These are phyloP conservation scores for Candida silvatica DNA, from an alignment of 805 yeast species.

Conservation along the genomic window DNA sequence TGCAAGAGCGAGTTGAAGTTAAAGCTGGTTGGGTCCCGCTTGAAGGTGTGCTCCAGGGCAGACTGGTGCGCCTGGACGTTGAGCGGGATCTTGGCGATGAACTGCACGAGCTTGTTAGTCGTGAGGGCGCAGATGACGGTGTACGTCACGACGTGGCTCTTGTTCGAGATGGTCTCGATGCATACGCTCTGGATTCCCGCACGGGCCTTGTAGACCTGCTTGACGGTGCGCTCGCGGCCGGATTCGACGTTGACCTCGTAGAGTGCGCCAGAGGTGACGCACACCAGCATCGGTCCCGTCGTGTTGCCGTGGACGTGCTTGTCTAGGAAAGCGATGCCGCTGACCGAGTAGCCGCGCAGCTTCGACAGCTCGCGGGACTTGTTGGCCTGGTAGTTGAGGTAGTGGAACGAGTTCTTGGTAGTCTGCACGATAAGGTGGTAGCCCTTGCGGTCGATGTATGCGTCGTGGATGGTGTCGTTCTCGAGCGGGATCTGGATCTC, in stretches of 20 bases:
- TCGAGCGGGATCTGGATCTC: conserved; percentile 23
- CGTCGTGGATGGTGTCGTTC: conserved; percentile 20
- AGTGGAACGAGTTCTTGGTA: conserved; percentile 35
- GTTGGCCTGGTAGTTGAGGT: conserved; percentile 32
- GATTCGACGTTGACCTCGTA: conserved; percentile 39
- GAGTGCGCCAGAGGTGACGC: conserved; percentile 39
- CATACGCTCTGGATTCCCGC: conserved; percentile 8
- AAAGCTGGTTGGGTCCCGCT: conserved; percentile 15
- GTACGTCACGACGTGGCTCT: conserved; percentile 3
- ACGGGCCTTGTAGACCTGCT: conserved; percentile 30
- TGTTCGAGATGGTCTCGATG: conserved; percentile 1
- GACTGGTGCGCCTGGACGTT: conserved; percentile 4
- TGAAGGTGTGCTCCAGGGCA: conserved; percentile 9
- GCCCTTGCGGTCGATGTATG: conserved; percentile 46
- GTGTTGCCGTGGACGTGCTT: conserved; percentile 16
- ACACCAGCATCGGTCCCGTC: conserved; percentile 41
- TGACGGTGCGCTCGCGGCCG: conserved; percentile 31
- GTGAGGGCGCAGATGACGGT: conserved; percentile 7
- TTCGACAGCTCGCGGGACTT: conserved; percentile 35
- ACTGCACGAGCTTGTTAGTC: conserved; percentile 10
- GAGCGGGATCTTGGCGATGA: conserved; percentile 7
- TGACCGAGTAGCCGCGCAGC: conserved; percentile 36
- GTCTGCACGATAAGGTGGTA: conserved; percentile 44
- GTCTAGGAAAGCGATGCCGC: conserved; percentile 31
- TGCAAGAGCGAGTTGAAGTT: conserved; percentile 10